These are phyloP conservation scores for Sugiyamaella japonica DNA, from an alignment of 1,139 yeast species.

Conservation along the genomic window DNA sequence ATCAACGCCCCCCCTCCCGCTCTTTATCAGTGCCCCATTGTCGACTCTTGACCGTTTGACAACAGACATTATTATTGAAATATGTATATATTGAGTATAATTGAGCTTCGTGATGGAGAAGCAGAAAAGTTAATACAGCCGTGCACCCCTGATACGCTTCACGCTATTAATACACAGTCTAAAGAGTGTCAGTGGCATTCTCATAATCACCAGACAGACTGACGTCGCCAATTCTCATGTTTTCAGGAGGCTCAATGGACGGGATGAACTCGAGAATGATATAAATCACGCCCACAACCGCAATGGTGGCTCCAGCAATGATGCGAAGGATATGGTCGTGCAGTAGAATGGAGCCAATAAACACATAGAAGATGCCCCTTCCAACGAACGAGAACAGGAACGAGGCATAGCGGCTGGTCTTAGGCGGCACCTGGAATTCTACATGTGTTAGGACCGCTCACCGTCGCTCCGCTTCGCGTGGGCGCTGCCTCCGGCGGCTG, in stretches of 20 bases:
- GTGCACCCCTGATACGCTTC: neutral
- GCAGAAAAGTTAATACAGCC: neutral
- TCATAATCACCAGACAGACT: conserved; percentile 31
- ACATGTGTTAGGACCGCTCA: conserved; percentile 5
- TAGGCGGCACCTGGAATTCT: conserved; percentile 53
- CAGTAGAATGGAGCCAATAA: conserved; percentile 63
- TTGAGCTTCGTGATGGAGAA: no score
- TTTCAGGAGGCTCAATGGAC: conserved; percentile 68
- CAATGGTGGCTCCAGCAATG: conserved; percentile 56
- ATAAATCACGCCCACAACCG: conserved; percentile 59
- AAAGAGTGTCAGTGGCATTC: conserved; percentile 37
- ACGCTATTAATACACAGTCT: no score
- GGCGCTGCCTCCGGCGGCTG: no score
- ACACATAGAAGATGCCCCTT: conserved; percentile 71
- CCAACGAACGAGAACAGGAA: conserved; percentile 83
- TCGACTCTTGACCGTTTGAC: conserved; percentile 6
- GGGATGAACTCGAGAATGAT: conserved; percentile 67
- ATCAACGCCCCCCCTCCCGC: neutral
- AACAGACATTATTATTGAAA: conserved; percentile 3
- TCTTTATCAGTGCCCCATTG: neutral
- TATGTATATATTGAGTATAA: neutral
- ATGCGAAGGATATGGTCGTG: conserved; percentile 59
- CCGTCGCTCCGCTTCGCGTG: neutral
- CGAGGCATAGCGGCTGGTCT: conserved; percentile 70
- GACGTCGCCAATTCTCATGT: conserved; percentile 48